Conservation (phyloP, 352 stramenopile species). For the Phytophthora uliginosa region DNA sequence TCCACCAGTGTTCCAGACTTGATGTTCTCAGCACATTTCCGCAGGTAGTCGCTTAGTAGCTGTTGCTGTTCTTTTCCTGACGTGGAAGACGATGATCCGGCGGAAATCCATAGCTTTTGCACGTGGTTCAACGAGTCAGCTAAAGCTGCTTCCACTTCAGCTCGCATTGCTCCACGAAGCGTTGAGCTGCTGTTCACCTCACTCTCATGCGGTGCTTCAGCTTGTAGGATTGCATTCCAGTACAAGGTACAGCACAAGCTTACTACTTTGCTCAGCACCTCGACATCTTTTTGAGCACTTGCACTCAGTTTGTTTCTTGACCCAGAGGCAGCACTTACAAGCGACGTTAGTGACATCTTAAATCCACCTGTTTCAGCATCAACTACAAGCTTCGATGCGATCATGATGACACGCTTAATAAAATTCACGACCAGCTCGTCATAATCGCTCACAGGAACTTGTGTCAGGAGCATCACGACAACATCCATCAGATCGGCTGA, state of each 20-base stretch:
- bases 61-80: constrained; percentile 81
- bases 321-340: constrained; percentile 67
- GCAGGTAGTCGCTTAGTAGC: constrained; percentile 75
- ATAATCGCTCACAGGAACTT: constrained; percentile 78
- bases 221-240: constrained; percentile 77
- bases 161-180: constrained; percentile 48
- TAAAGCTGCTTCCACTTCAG: constrained; percentile 66
- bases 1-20: constrained; percentile 61
- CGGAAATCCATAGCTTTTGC: constrained; percentile 68
- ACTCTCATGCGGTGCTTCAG: constrained; percentile 27
- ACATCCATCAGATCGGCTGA: constrained; percentile 82
- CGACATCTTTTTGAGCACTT: constrained; percentile 72
- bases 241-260: constrained; percentile 79
- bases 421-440: constrained; percentile 85
- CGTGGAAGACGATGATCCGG: constrained; percentile 51
- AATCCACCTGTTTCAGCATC: constrained; percentile 71
- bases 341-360: constrained; percentile 79
- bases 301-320: constrained; percentile 55
- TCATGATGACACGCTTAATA: constrained; percentile 80
- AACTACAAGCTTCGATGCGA: constrained; percentile 76
- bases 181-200: constrained; percentile 6
- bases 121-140: constrained; percentile 81
- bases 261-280: constrained; percentile 82
- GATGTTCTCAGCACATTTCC: constrained; percentile 82
- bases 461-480: constrained; percentile 75